Percentiles rank a stretch among this genome's conserved stretches.
These are phyloP conservation scores for Bryum argenteum DNA, from an alignment of 225 moss, liverwort and hornwort species.

Conservation along the genomic window DNA sequence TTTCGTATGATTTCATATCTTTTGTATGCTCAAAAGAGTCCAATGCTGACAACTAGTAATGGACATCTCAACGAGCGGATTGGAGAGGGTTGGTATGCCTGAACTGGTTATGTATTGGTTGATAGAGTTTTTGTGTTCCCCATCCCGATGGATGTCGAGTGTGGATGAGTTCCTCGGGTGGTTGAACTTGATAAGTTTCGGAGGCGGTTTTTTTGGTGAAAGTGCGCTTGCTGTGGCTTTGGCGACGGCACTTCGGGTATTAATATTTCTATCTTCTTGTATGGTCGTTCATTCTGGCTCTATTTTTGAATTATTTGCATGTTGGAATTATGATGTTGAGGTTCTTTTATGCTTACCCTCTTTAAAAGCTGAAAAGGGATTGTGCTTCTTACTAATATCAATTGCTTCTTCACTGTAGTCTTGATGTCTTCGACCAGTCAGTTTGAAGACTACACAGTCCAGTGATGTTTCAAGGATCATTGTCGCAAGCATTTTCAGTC, in stretches of 20 bases:
- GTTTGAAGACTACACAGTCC: slow-evolving; percentile 18
- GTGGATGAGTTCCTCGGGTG: slow-evolving; percentile 81
- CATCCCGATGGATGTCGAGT: slow-evolving; percentile 91
- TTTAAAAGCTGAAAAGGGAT: background rate
- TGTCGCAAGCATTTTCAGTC: slow-evolving; percentile 12
- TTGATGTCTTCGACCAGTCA: slow-evolving; percentile 7
- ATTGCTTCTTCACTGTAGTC: slow-evolving; percentile 17
- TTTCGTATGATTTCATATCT: background rate
- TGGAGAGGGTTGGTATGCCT: slow-evolving; percentile 4
- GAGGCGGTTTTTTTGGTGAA: slow-evolving; percentile 83
- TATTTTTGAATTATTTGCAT: slow-evolving; percentile 10
- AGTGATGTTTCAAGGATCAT: background rate
- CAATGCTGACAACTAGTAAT: background rate
- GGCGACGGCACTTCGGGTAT: slow-evolving; percentile 84
- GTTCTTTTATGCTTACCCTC: slow-evolving; percentile 7
- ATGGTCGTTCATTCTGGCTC: slow-evolving; percentile 1
- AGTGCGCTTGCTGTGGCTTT: slow-evolving; percentile 89
- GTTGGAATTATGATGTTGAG: background rate
- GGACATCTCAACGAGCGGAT: background rate
- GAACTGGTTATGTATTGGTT: slow-evolving; percentile 22
- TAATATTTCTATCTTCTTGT: slow-evolving; percentile 19
- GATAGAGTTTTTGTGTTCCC: slow-evolving; percentile 68
- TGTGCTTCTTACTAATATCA: slow-evolving; percentile 17
- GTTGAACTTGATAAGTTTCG: slow-evolving; percentile 74
- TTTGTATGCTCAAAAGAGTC: background rate